Base-by-base conservation (phyloP, 192 early-diverging fungal species). In the Nowakowskiella sp. region DNA sequence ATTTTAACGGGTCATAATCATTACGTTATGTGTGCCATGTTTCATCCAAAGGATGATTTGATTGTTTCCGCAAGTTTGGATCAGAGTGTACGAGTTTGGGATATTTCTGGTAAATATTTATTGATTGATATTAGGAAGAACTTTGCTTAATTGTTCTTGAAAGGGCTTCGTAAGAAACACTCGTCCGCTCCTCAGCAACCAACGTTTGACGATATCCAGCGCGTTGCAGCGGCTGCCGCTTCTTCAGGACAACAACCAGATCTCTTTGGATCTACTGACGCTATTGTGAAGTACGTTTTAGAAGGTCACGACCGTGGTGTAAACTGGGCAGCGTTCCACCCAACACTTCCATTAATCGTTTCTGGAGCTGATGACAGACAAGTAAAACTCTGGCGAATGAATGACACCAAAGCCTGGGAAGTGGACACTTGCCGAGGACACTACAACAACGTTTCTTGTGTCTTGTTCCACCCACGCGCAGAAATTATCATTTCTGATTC, bases 391-490 rank as follows among this genome's bases (percentile, higher is more conserved):
- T 99, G 96, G 96, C 76, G 96, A 60, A 93, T 93, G 90, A 97
- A 92, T 65, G 89, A 99, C 57, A 88, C 89, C 31, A 85, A 88
- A 65, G 96, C 96, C 13, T 99, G 96, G 96, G 96, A 99, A 65
- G 88, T 99, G n/a, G 94, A 99, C 62, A 94, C 92, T 21, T 96
- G 91, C 76, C 85, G 96, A 25, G 96, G 94, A 6, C 96, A 99
- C 69, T 97, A 90, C 72, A 97, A 93, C 80, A 97, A 97, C 51
- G 90, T 99, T 25, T 91, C 87, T 23, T 80, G 81, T 43, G 87
- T 87, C 1, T 64, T 99, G 36, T 99, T 99, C 81, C 94, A 99
- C 61, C 91, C 91, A 13, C 88, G 91, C 46, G 89, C 89, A 55
- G 96, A 99, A 47, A 72, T 99, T 32, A 91, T 99, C 49, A 65